A percentile compares a stretch with the other conserved stretches of the same genome.
Conservation (phyloP, 2,329 filamentous ascomycete genomes). For the Fusarium brachygibbosum region DNA sequence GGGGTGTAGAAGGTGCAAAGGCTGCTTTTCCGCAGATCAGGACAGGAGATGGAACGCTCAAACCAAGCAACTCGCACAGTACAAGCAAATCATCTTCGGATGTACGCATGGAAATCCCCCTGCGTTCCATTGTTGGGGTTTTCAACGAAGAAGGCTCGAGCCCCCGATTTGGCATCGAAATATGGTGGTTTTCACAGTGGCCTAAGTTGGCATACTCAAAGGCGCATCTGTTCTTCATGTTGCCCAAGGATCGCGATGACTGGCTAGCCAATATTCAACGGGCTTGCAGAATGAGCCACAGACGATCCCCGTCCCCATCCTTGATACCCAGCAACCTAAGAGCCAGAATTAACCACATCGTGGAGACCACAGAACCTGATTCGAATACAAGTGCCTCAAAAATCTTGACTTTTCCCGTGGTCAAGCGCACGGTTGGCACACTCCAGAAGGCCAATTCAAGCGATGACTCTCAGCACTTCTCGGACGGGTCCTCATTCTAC, state of each 20-base stretch:
- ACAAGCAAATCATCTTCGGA: constrained; percentile 54
- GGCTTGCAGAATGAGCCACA: constrained; percentile 57
- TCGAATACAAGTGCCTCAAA: constrained; percentile 47
- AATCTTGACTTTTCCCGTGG: constrained; percentile 65
- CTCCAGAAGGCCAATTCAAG: constrained; percentile 57
- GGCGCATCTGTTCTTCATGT: constrained; percentile 63
- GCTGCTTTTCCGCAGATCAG: constrained; percentile 62
- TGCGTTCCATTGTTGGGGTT: constrained; percentile 65
- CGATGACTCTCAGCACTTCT: constrained; percentile 61
- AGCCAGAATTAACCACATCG: constrained; percentile 60
- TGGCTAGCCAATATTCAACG: constrained; percentile 63
- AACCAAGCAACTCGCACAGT: constrained; percentile 45
- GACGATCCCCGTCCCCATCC: constrained; percentile 53
- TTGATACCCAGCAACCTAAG: constrained; percentile 63
- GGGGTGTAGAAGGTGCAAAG: constrained; percentile 61
- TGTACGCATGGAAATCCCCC: constrained; percentile 61
- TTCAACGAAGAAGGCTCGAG: constrained; percentile 66
- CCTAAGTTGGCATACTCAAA: constrained; percentile 62
- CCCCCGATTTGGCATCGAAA: constrained; percentile 66
- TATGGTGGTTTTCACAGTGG: constrained; percentile 67
- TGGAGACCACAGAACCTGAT: constrained; percentile 60
- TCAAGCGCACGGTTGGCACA: constrained; percentile 61
- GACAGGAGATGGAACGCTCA: constrained; percentile 44
- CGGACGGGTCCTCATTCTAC: constrained; percentile 67
- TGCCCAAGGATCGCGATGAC: constrained; percentile 64